Conservation (phyloP, 2,329 filamentous ascomycete species). For the Aureobasidium uvarum region DNA sequence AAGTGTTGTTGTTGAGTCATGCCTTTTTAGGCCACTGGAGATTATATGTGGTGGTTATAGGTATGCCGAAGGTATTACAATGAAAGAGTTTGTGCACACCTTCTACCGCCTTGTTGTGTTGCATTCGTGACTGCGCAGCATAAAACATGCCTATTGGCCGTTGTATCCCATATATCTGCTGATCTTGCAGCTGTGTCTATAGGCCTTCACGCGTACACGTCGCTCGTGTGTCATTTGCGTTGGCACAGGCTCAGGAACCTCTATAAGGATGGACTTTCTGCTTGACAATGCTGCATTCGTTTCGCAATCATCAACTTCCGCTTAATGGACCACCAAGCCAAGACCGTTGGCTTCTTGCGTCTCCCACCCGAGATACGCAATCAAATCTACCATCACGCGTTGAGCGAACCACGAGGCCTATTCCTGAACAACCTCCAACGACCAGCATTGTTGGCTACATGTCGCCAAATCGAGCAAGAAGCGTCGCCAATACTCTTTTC, state of each 20-base stretch:
- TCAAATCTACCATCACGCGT: slow-evolving; percentile 5
- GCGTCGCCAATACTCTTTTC: neutral
- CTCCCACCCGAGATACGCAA: slow-evolving; percentile 4
- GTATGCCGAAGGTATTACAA: slow-evolving; percentile 21
- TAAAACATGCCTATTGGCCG: neutral
- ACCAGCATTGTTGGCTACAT: neutral
- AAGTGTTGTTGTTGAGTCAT: slow-evolving; percentile 6
- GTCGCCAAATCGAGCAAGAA: slow-evolving; percentile 1
- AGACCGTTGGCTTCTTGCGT: neutral
- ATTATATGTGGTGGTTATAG: slow-evolving; percentile 10
- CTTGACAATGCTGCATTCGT: neutral
- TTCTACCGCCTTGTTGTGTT: neutral
- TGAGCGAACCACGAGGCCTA: slow-evolving; percentile 4
- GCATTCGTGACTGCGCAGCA: neutral
- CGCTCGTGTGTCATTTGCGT: neutral
- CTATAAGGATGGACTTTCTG: neutral
- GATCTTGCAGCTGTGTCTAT: neutral
- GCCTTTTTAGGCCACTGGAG: slow-evolving; percentile 5
- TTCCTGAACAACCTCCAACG: neutral
- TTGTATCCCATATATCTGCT: neutral
- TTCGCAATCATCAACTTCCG: neutral
- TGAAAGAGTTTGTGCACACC: slow-evolving; percentile 23
- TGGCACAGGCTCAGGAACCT: neutral
- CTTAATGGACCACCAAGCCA: neutral
- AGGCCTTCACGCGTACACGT: neutral